phyloP scores from a whole-genome alignment of 768 basidiomycete genomes.

The Lactarius hatsudake region DNA sequence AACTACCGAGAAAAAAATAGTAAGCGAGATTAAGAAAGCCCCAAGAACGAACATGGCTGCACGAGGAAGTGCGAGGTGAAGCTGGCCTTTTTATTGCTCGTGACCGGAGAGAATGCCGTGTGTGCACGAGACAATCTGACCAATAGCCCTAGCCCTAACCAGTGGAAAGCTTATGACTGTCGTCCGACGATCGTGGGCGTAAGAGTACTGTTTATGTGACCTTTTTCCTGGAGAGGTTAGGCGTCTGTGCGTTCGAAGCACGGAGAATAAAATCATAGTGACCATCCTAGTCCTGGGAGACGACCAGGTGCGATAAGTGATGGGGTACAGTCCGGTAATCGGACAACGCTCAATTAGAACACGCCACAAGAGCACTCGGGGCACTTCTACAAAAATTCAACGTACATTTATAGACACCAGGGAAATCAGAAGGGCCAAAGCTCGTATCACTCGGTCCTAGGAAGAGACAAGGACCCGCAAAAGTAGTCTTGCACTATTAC shows the following conservation, averaged over 20 bases:
- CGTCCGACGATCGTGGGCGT: slow-evolving; percentile 1
- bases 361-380: background rate
- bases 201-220: background rate
- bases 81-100: background rate
- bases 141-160: too few relatives aligned
- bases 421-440: background rate
- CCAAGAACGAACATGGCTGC: background rate
- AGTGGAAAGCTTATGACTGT: background rate
- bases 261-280: too few relatives aligned
- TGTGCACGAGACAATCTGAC: too few relatives aligned
- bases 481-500: too few relatives aligned
- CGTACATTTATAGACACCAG: background rate
- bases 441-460: background rate
- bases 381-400: background rate
- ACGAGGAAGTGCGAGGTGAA: too few relatives aligned
- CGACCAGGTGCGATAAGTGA: too few relatives aligned
- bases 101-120: background rate
- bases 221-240: background rate
- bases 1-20: background rate
- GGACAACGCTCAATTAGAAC: too few relatives aligned
- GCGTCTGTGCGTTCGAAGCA: background rate
- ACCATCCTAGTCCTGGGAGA: too few relatives aligned
- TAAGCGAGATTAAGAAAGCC: background rate
- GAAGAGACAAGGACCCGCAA: too few relatives aligned
- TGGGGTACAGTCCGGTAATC: too few relatives aligned